phyloP scores from a whole-genome alignment of 805 yeast genomes.

The Starmerella gropengiesseri region DNA sequence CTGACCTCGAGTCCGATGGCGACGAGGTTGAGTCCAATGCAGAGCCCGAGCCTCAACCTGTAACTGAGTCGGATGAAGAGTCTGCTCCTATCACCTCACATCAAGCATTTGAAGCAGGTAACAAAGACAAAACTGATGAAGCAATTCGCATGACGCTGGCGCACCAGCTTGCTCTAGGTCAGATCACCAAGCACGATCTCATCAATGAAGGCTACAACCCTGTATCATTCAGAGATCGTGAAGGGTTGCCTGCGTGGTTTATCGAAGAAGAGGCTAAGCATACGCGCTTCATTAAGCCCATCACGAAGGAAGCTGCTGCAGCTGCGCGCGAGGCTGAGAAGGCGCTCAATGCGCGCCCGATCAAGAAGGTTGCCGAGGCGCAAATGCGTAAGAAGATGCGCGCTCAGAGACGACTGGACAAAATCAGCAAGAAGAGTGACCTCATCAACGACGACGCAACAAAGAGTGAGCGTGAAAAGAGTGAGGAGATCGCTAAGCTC shows the following conservation, averaged over 20 bases:
- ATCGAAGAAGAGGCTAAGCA: constrained; percentile 82
- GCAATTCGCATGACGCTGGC: constrained; percentile 74
- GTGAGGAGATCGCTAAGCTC: constrained; percentile 79
- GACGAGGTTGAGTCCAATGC: constrained; percentile 8
- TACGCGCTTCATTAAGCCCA: constrained; percentile 74
- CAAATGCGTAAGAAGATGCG: constrained; percentile 92
- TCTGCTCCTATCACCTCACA: constrained; percentile 9
- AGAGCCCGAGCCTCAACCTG: constrained; percentile 12
- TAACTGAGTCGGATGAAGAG: constrained; percentile 20
- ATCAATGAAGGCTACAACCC: constrained; percentile 89
- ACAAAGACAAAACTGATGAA: constrained; percentile 29
- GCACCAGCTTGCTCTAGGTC: constrained; percentile 86
- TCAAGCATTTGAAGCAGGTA: constrained; percentile 19
- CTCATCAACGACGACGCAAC: constrained; percentile 75
- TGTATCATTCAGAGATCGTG: constrained; percentile 82
- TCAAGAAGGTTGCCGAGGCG: constrained; percentile 97
- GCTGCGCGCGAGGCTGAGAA: constrained; percentile 66
- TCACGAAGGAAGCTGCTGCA: constrained; percentile 84
- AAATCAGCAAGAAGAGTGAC: constrained; percentile 85
- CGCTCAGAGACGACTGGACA: constrained; percentile 76
- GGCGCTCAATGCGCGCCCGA: constrained; percentile 91
- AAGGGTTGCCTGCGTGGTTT: constrained; percentile 95
- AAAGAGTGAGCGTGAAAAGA: constrained; percentile 86
- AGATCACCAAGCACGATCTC: constrained; percentile 69
- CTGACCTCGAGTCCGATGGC: constrained; percentile 3